Evolutionary conservation across 129 eudicot genomes (phyloP), one percentile per base, ranked within the genome.

Genomic region (Helichrysum umbraculigerum): DNA sequence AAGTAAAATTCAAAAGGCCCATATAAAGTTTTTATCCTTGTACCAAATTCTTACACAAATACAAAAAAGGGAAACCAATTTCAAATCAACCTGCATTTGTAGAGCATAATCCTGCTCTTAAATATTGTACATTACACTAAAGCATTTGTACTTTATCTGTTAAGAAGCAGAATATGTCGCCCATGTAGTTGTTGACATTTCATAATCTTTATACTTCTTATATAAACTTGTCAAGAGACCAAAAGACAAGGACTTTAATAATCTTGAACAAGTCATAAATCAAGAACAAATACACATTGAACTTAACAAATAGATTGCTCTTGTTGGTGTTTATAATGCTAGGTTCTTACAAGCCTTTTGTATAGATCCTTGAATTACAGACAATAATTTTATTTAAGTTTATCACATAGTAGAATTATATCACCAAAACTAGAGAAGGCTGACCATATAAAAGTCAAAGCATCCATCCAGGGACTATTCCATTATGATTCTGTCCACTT

Each of bases 381-480:
- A 67, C 81, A 57, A 52, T 54, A 66, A 39, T 14, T 32, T 74
- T 80, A 60, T 70, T 60, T 29, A 73, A 66, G 50, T 74, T 80
- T 70, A 73, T 80, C 57, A 76, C 60, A 57, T 52, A 64, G 63
- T 41, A 66, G 57, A 74, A 12, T 73, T 79, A 39, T 71, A 73
- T 65, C 79, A 79, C 74, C 79, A 73, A 80, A 58, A 66, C 42
- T 67, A 11, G 64, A 73, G 25, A 57, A 78, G 65, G 69, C 73
- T 73, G 74, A 79, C 75, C 75, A 56, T 56, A 63, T 20, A 29
- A 20, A 61, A 71, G 64, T 85, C 75, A 91, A 66, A 85, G 98
- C 96, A 89, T 92, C 98, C 98, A 92, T 14, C 90, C 98, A 5
- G 98, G 96, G 68, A 89, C 73, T 29, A 89, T 28, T 56, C 93